Base-by-base conservation (phyloP, 805 yeast genomes). In the Starmerella cellae region DNA sequence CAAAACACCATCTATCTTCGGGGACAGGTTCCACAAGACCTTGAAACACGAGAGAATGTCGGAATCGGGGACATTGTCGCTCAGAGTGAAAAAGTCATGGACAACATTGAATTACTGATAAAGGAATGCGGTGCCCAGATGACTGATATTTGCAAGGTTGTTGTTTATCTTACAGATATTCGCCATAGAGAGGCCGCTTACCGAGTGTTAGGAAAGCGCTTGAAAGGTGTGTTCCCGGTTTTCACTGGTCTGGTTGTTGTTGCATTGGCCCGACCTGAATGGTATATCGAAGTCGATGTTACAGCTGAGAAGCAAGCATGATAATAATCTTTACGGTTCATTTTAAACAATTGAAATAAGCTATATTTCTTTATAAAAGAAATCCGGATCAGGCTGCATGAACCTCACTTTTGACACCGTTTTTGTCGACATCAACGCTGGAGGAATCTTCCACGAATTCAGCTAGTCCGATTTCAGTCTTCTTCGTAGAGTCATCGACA, bases 21-120 rank as follows among this genome's bases (percentile, higher is more conserved):
- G 6, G 52, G 52, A 35, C 52, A 48, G 33, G 50, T 48, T 3
- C 49, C 51, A 9, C 51, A 48, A 41, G 52, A 48, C 20, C 49
- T 48, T 20, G 52, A 48, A 32, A 48, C 52, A 4, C 41, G 52
- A 17, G 50, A 48, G 39, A 46, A 48, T 34, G 41, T 46, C 16
- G 52, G 52, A 2, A 50, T 46, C 2, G 52, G 52, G 16, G 49
- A 44, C 33, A 48, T 46, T 34, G 52, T 31, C 16, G 47, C 45
- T 13, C 52, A 48, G 39, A 11, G 50, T n/a, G 52, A 48, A 41
- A 48, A 48, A 41, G 47, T 46, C 26, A 37, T 41, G 46, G 50
- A 48, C 41, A 48, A 48, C 34, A 48, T 48, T 19, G 50, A 46
- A 43, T 37, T 48, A 23, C 41, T 48, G 33, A 27, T 48, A 14